A percentile compares a stretch with the other conserved stretches of the same genome.
Evolutionary conservation across 2,329 filamentous ascomycete species (phyloP).

Genomic region (Coniochaeta prunicola): DNA sequence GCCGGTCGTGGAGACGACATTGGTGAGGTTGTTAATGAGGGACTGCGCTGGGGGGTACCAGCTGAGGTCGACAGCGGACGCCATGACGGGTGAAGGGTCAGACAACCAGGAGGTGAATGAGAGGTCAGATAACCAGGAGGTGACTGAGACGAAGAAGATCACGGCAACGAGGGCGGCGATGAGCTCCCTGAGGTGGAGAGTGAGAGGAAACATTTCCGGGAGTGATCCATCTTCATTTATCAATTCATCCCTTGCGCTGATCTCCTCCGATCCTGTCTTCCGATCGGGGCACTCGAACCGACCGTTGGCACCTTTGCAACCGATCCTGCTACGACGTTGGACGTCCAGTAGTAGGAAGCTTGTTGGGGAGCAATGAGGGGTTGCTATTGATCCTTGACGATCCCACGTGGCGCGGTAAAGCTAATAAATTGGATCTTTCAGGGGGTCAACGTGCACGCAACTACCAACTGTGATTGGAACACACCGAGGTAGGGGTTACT

Average conservation of each 20-base stretch:
- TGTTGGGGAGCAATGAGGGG: not conserved
- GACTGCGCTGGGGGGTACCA: conserved; percentile 19
- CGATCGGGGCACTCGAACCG: not conserved
- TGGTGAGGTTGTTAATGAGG: conserved; percentile 21
- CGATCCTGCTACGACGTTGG: not conserved
- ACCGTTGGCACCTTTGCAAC: not conserved
- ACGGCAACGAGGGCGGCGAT: not conserved
- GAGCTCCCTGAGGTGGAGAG: not conserved
- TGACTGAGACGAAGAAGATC: not conserved
- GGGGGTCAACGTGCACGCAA: not conserved
- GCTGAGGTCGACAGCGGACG: conserved; percentile 12
- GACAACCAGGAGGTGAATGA: not conserved
- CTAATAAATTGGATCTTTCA: not conserved
- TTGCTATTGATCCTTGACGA: not conserved
- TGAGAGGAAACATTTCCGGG: not conserved
- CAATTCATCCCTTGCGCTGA: not conserved
- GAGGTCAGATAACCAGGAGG: not conserved
- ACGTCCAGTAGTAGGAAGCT: not conserved
- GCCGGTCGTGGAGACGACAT: conserved; percentile 36
- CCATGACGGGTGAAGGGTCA: not conserved
- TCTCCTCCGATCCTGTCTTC: not conserved
- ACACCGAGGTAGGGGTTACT: no score
- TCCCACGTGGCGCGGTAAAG: not conserved
- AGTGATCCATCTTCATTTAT: not conserved
- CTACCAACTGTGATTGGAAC: not conserved